phyloP scores from a whole-genome alignment of 2,329 filamentous ascomycete genomes.

The Aspergillus pseudoviridinutans region DNA sequence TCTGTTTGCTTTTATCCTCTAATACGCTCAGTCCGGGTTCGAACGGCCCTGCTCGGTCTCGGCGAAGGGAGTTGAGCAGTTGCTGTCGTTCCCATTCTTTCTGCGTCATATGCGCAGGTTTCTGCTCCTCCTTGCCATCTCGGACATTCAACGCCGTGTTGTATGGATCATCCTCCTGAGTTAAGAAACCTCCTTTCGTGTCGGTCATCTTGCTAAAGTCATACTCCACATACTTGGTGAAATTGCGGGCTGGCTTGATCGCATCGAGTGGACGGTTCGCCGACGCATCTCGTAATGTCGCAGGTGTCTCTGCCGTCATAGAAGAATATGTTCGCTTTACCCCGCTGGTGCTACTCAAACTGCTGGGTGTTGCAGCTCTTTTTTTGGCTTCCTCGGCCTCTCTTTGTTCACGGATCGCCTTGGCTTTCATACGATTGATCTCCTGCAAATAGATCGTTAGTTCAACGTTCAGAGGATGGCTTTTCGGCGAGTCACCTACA shows the following conservation, averaged over 20 bases:
- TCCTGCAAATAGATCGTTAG: conserved; percentile 55
- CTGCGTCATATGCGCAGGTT: conserved; percentile 82
- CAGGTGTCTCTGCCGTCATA: conserved; percentile 53
- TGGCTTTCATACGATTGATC: conserved; percentile 81
- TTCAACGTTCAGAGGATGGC: not conserved
- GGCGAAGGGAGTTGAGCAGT: conserved; percentile 66
- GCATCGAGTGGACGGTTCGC: conserved; percentile 40
- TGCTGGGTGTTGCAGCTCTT: conserved; percentile 29
- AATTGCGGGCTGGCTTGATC: conserved; percentile 77
- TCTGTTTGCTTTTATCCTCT: conserved; percentile 58
- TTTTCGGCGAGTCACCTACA: conserved; percentile 30
- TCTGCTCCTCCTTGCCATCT: conserved; percentile 54
- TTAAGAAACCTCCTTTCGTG: conserved; percentile 92
- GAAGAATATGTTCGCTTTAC: conserved; percentile 69
- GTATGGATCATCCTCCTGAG: conserved; percentile 84
- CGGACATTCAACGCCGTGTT: conserved; percentile 69
- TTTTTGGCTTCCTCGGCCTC: conserved; percentile 57
- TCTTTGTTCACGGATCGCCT: conserved; percentile 72
- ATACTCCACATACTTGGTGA: conserved; percentile 93
- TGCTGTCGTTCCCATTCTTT: conserved; percentile 88
- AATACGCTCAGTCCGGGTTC: conserved; percentile 83
- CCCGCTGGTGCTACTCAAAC: conserved; percentile 50
- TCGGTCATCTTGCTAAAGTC: conserved; percentile 98
- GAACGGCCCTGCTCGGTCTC: conserved; percentile 74
- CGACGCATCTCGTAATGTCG: conserved; percentile 62